These are phyloP conservation scores for Rheum nobile DNA, from an alignment of 148 eudicot genomes.

Conservation along the genomic window DNA sequence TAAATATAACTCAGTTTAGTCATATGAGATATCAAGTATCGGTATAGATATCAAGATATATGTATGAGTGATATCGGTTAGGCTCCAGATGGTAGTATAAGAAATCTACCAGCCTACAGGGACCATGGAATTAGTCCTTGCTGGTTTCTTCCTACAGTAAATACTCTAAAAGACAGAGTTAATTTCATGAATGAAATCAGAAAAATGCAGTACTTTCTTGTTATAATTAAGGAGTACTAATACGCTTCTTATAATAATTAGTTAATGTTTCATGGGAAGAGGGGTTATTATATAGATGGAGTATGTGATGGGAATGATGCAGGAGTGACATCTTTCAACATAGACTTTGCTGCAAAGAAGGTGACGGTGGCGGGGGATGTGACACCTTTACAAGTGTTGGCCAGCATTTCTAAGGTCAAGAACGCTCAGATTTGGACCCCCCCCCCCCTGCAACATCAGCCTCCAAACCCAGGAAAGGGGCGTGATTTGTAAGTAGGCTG, in stretches of 20 bases:
- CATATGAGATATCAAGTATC: neutral
- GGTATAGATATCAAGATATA: no score
- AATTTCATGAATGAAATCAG: neutral
- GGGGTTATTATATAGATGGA: no score
- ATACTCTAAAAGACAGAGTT: neutral
- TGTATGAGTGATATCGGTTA: no score
- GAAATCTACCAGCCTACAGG: neutral
- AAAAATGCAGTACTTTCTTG: neutral
- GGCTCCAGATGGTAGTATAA: neutral
- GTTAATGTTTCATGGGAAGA: no score
- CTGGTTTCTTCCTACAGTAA: neutral
- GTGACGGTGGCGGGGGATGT: constrained; percentile 75
- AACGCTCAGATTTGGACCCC: constrained; percentile 67
- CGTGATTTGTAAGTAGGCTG: constrained; percentile 1
- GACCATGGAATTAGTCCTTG: neutral
- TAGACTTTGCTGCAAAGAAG: constrained; percentile 78
- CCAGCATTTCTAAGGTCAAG: constrained; percentile 81
- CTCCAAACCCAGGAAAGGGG: neutral
- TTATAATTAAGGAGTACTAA: no score
- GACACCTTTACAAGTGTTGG: constrained; percentile 54
- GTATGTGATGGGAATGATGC: no score
- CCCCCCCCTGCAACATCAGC: constrained; percentile 13
- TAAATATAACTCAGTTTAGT: no score
- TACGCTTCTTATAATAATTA: no score
- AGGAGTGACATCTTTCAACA: constrained; percentile 75